Base-by-base conservation (phyloP, 345 rosid species). In the Brassica rapa region DNA sequence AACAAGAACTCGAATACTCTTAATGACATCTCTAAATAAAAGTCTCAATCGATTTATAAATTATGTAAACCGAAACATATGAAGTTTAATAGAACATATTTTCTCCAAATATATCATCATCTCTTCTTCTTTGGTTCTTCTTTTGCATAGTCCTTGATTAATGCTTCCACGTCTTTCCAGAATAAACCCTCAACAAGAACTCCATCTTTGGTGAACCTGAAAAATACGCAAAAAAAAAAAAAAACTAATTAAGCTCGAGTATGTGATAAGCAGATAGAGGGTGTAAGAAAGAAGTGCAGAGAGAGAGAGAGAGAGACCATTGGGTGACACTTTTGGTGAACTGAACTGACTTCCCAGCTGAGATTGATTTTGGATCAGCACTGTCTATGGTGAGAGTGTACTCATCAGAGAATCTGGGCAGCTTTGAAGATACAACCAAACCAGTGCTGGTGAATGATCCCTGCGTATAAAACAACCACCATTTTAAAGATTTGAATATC, bases 371-470 rank as follows among this genome's bases (percentile, higher is more conserved):
- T 8, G 97, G 93, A 84, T 93, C 99, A 37, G 99, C 91, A 75
- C 98, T 93, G 0, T 85, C 92, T 30, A 93, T 88, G 60, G 85
- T 86, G 27, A 95, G 90, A 3, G 93, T 91, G 86, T 93, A 95
- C 71, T 78, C 79, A 85, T 90, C 93, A 15, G 98, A 91, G 88
- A 93, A 96, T 83, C 98, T 93, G 0, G 98, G 96, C 75, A 93
- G 78, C 80, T 93, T 93, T 61, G 98, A 93, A 62, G 97, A 91
- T 70, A 96, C 87, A 43, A 88, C 86, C 86, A 96, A 81, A 49
- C 98, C 98, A 30, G 98, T 96, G 89, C 98, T 89, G 41, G 92
- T 88, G 82, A 90, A 87, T 66, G 94, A 95, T 62, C 98, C 97
- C 98, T 95, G 86, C 66, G 0, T 62, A 73, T 21, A 73, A 10